Conservation (phyloP, 371 early-diverging fungal species). For the Cokeromyces recurvatus region DNA sequence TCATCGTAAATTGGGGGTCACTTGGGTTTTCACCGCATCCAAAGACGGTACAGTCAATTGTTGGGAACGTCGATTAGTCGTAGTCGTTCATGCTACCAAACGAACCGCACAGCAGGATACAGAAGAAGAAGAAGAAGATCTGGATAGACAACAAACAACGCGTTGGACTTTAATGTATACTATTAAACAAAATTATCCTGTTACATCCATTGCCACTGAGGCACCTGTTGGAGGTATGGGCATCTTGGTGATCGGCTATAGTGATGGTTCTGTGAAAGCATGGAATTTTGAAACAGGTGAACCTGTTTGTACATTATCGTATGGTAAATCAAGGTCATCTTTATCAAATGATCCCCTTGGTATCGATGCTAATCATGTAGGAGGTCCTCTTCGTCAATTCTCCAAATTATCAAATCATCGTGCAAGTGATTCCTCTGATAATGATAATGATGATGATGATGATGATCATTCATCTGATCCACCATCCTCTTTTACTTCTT, state of each 20-base stretch:
- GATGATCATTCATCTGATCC: not conserved
- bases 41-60: conserved; percentile 28
- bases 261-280: conserved; percentile 79
- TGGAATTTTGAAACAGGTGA: conserved; percentile 89
- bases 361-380: not conserved
- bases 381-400: conserved; percentile 2
- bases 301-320: conserved; percentile 28
- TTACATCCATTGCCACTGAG: conserved; percentile 27
- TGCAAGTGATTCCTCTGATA: no score
- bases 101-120: not conserved
- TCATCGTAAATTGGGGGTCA: conserved; percentile 16
- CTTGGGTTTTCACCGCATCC: conserved; percentile 26
- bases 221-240: conserved; percentile 33
- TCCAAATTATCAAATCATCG: no score
- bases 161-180: conserved; percentile 22
- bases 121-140: not conserved
- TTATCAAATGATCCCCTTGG: not conserved
- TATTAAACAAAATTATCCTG: conserved; percentile 11
- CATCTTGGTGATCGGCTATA: conserved; percentile 70
- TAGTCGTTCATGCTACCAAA: not conserved
- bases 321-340: not conserved
- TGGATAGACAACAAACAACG: conserved; percentile 6
- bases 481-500: not conserved
- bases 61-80: conserved; percentile 31
- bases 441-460: conserved; percentile 2